Evolutionary conservation across 345 rosid species (phyloP).

Genomic region (Gossypium longicalyx): DNA sequence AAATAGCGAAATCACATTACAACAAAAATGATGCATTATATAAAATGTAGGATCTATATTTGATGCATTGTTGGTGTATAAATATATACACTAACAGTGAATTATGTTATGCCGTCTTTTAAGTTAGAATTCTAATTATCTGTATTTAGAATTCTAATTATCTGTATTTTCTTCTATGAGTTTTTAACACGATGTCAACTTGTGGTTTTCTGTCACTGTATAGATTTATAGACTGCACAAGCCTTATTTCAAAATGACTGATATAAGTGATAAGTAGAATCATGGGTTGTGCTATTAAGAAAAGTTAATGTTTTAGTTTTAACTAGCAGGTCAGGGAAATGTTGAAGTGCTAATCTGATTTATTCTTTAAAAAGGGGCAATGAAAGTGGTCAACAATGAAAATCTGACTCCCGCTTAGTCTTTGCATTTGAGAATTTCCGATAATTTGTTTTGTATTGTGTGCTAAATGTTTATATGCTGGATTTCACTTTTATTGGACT

Average conservation of each 20-base stretch:
- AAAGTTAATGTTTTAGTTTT: not conserved
- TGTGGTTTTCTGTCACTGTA: too few species aligned
- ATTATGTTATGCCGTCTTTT: not conserved
- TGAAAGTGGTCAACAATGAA: not conserved
- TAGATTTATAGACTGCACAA: not conserved
- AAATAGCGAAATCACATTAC: not conserved
- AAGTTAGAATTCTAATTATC: not conserved
- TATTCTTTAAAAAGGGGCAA: not conserved
- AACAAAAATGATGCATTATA: not conserved
- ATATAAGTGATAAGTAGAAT: not conserved
- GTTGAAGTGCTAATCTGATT: not conserved
- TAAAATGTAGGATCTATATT: not conserved
- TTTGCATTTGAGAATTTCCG: slow-evolving; percentile 6
- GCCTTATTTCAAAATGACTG: not conserved
- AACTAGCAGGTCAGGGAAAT: not conserved
- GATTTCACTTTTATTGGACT: not conserved
- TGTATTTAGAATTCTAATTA: not conserved
- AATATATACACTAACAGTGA: not conserved
- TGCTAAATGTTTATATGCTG: not conserved
- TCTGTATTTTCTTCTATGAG: not conserved
- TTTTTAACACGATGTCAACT: not conserved
- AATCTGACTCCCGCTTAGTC: not conserved
- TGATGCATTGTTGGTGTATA: not conserved
- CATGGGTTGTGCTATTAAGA: not conserved
- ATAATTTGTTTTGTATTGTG: not conserved